Conservation (phyloP, 2,329 filamentous ascomycete species). For the Amauroascus niger region DNA sequence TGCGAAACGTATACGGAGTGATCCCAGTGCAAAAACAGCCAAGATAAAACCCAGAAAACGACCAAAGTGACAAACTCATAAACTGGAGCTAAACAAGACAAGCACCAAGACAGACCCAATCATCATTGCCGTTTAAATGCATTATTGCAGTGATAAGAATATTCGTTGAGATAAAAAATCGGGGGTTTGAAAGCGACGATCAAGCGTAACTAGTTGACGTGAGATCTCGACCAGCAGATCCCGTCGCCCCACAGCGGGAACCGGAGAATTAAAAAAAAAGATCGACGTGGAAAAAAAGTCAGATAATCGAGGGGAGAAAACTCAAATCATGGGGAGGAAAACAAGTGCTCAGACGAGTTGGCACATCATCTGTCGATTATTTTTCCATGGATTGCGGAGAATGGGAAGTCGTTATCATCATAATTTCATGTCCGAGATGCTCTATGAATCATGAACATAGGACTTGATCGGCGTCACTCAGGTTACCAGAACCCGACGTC, state of each 20-base stretch:
- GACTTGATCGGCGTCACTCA: not conserved
- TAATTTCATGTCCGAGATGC: not conserved
- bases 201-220: not conserved
- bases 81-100: not conserved
- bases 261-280: not conserved
- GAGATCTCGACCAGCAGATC: not conserved
- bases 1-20: not conserved
- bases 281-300: not conserved
- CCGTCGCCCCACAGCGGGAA: conserved; percentile 1
- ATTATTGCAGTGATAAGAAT: not conserved
- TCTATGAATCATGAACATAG: not conserved
- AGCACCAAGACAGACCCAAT: conserved; percentile 10
- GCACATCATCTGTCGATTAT: not conserved
- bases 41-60: not conserved
- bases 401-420: not conserved
- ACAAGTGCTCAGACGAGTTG: not conserved
- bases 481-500: not conserved
- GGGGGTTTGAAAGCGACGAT: too few species aligned
- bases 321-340: not conserved
- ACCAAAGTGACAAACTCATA: not conserved
- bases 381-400: not conserved
- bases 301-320: not conserved
- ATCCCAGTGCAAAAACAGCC: not conserved
- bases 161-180: not conserved
- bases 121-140: conserved; percentile 1